Conservation (phyloP, 192 early-diverging fungal species). For the Phycomyces nitens region DNA sequence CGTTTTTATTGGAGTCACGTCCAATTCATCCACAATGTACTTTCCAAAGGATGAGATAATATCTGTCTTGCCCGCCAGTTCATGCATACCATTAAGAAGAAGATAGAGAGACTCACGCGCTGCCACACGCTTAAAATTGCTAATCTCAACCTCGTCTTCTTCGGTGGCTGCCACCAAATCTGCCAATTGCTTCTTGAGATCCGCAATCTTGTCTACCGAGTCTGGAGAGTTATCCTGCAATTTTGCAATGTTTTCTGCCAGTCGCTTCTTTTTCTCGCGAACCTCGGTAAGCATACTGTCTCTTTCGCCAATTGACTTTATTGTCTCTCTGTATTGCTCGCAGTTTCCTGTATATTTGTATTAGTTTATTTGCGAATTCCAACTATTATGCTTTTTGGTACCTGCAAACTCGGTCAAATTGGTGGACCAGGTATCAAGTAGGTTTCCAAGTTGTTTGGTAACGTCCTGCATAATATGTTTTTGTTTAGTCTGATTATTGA, state of each 20-base stretch:
- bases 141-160: conserved; percentile 29
- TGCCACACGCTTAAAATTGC: conserved; percentile 31
- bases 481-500: not conserved
- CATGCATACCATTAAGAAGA: conserved; percentile 36
- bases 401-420: conserved; percentile 27
- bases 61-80: conserved; percentile 33
- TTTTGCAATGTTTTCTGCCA: conserved; percentile 21
- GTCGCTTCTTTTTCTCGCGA: conserved; percentile 19
- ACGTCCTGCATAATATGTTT: conserved; percentile 24
- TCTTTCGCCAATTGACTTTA: conserved; percentile 27
- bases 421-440: conserved; percentile 27
- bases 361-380: too few species aligned
- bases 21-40: conserved; percentile 31
- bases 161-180: conserved; percentile 15
- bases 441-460: conserved; percentile 27
- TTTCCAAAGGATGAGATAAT: conserved; percentile 35
- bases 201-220: conserved; percentile 16
- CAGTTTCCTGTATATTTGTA: conserved; percentile 10
- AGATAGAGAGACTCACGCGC: conserved; percentile 28
- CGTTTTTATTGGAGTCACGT: conserved; percentile 21
- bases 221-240: conserved; percentile 20
- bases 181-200: conserved; percentile 19
- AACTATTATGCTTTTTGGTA: not conserved
- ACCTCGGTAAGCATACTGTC: conserved; percentile 14
- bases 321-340: conserved; percentile 28